Percentiles rank a stretch among this genome's conserved stretches.
These are phyloP conservation scores for Penicillium digitatum DNA, from an alignment of 2,329 filamentous ascomycete genomes.

Conservation along the genomic window DNA sequence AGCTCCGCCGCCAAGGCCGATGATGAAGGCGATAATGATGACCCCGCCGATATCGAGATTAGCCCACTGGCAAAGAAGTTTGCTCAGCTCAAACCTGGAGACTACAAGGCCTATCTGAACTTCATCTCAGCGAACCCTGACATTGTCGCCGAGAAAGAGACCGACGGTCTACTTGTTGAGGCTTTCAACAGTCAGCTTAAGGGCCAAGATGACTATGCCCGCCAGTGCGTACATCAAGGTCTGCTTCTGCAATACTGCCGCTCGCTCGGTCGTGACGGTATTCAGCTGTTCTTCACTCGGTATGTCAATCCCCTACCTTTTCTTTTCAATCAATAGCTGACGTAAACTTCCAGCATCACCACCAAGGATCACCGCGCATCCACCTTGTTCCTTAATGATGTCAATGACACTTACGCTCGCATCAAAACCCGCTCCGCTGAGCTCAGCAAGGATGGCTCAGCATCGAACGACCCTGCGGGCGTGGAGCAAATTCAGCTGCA, in stretches of 20 bases:
- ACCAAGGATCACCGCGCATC: conserved; percentile 85
- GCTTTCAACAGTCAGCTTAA: conserved; percentile 86
- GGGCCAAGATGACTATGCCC: conserved; percentile 62
- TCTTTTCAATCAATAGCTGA: conserved; percentile 6
- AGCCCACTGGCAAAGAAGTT: conserved; percentile 77
- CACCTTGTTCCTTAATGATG: conserved; percentile 88
- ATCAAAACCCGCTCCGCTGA: conserved; percentile 75
- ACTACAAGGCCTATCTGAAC: conserved; percentile 68
- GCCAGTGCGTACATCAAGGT: conserved; percentile 88
- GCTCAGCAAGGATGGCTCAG: conserved; percentile 59
- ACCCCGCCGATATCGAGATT: conserved; percentile 71
- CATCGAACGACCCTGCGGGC: conserved; percentile 54
- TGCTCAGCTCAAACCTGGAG: conserved; percentile 68
- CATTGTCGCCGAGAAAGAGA: conserved; percentile 78
- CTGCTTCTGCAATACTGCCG: conserved; percentile 92
- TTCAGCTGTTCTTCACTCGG: conserved; percentile 91
- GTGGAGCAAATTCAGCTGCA: conserved; percentile 98
- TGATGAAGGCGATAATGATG: conserved; percentile 49
- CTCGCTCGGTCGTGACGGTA: conserved; percentile 80
- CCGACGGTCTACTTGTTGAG: conserved; percentile 83
- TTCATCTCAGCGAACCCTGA: conserved; percentile 76
- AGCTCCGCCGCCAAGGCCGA: conserved; percentile 54
- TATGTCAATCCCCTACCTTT: conserved; percentile 25
- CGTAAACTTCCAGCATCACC: conserved; percentile 57
- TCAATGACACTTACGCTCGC: conserved; percentile 77